Evolutionary conservation across 345 rosid genomes (phyloP), one percentile per base, ranked within the genome.

Genomic region (Passiflora organensis): DNA sequence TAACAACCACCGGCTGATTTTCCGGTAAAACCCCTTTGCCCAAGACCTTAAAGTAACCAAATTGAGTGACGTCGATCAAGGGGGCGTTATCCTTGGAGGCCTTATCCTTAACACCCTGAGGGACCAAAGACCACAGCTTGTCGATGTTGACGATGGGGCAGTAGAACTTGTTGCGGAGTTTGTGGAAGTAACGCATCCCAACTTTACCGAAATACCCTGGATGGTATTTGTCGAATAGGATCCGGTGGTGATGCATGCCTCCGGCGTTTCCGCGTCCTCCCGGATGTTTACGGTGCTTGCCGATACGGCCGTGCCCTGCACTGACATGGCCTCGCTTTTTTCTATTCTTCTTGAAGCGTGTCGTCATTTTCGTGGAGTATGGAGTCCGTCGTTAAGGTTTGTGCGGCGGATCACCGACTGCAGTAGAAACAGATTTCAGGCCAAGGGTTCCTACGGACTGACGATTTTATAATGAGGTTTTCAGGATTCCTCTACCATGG

Each of bases 201-300:
- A 68, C 67, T 45, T 68, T 68, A 0, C 72, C 72, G 19, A 68
- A 68, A 20, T 62, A 68, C 5, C 72, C 72, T 0, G 72, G 72
- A 45, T 68, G 72, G 53, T 68, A 68, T 54, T 68, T 68, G 63
- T 68, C 67, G 53, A 68, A 68, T n/a, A 68, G 63, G 23, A 68
- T 68, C 41, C 72, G 12, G 71, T 66, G 64, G 71, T 60, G 65
- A 56, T 66, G 64, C 70, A 66, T 59, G 9, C 64, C 70, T 58
- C 70, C 70, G 13, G 70, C 64, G 42, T 66, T 66, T 15, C 70
- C 70, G 0, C 70, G 64, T 44, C 70, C 70, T 2, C 60, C 55
- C 6, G 70, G 70, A 13, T 66, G 70, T 55, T 66, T 66, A 24
- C 70, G 23, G 43, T 66, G 70, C 55, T 66, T 66, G 3, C 70